These are phyloP conservation scores for Trametes pubescens DNA, from an alignment of 1,284 basidiomycete species.

Conservation along the genomic window DNA sequence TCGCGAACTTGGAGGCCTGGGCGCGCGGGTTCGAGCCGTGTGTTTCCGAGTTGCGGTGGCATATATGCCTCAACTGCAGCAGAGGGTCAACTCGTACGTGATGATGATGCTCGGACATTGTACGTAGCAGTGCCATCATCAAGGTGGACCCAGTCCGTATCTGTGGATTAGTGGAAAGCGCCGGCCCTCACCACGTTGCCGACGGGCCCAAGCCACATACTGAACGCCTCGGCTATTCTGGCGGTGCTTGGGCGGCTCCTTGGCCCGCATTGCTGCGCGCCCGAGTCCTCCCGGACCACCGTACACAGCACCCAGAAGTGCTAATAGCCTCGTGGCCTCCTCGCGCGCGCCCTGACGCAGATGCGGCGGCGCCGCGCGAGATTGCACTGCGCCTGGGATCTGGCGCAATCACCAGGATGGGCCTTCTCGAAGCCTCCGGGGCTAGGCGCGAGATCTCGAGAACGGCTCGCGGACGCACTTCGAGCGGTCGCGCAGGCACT, in stretches of 20 bases:
- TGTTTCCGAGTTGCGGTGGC: neutral
- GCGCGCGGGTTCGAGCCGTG: neutral
- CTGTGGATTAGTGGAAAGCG: neutral
- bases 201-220: slow-evolving; percentile 2
- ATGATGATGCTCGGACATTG: neutral
- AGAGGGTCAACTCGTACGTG: neutral
- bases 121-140: neutral
- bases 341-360: slow-evolving; percentile 1
- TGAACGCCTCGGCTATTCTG: slow-evolving; percentile 20
- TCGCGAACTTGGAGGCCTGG: neutral
- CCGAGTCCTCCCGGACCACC: neutral
- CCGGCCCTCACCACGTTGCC: neutral
- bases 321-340: neutral
- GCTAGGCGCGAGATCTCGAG: neutral
- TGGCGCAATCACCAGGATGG: neutral
- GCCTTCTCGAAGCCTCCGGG: neutral
- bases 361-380: neutral
- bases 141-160: no score
- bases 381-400: neutral
- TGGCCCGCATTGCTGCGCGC: neutral
- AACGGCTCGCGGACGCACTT: slow-evolving; percentile 3
- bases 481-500: neutral
- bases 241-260: neutral
- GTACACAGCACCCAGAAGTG: neutral
- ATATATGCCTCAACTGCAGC: neutral